phyloP scores from a whole-genome alignment of 768 basidiomycete genomes.

The Mycena pura region DNA sequence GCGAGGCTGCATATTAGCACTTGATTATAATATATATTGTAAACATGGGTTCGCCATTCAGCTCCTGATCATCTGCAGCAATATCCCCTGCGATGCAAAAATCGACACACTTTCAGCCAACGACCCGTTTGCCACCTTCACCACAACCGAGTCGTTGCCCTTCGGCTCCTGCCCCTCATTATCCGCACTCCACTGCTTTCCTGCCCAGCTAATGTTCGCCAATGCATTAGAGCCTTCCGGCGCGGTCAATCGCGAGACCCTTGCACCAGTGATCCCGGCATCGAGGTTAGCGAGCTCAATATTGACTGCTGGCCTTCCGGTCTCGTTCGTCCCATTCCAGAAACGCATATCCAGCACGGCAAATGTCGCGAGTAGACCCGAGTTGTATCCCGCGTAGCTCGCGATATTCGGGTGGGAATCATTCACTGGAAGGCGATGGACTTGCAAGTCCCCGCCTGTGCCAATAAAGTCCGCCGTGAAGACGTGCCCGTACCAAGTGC shows the following conservation, averaged over 20 bases:
- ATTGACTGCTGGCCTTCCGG: neutral
- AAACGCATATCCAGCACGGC: conserved; percentile 4
- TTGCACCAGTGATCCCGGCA: neutral
- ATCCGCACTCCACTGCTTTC: neutral
- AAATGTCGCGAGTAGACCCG: neutral
- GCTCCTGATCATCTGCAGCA: conserved; percentile 5
- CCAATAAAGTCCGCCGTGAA: neutral
- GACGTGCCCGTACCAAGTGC: conserved; percentile 7
- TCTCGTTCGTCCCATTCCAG: neutral
- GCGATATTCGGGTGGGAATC: neutral
- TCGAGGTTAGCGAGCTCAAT: neutral
- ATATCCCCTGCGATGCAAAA: neutral
- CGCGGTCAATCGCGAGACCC: conserved; percentile 9
- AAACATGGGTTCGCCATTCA: neutral
- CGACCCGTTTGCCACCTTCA: conserved; percentile 4
- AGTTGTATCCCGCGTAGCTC: conserved; percentile 11
- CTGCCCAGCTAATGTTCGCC: neutral
- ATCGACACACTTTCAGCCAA: neutral
- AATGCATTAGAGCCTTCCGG: neutral
- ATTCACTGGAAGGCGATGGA: neutral
- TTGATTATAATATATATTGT: too few relatives aligned
- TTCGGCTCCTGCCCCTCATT: conserved; percentile 2
- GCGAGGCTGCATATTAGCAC: too few relatives aligned
- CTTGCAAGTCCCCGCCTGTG: neutral
- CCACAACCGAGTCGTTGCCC: neutral